Evolutionary conservation across 176 grass and related monocot species (phyloP).

Genomic region (Triticum monococcum): DNA sequence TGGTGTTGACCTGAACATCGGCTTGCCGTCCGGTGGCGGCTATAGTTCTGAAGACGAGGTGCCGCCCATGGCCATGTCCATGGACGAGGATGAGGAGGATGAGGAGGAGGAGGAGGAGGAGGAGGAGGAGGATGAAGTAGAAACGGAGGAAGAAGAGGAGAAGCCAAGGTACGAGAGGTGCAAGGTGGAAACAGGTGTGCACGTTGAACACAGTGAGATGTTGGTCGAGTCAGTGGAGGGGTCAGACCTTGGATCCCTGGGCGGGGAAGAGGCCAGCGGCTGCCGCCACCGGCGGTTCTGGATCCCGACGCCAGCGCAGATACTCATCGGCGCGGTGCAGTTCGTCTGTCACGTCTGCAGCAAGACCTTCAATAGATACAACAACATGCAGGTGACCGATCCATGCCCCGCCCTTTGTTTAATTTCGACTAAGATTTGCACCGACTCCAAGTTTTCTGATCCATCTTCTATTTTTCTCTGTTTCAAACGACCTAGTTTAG

Average conservation of each 20-base stretch:
- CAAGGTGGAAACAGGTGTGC: slow-evolving; percentile 22
- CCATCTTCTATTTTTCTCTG: neutral
- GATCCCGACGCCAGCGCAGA: slow-evolving; percentile 86
- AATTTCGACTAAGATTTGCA: neutral
- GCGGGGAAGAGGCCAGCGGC: slow-evolving; percentile 3
- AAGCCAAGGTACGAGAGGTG: neutral
- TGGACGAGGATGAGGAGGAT: slow-evolving; percentile 33
- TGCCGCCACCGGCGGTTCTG: slow-evolving; percentile 45
- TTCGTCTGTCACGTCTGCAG: slow-evolving; percentile 86
- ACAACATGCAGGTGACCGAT: slow-evolving; percentile 86
- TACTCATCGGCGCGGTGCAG: slow-evolving; percentile 82
- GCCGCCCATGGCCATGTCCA: neutral
- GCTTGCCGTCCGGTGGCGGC: slow-evolving; percentile 17
- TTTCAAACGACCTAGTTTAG: neutral
- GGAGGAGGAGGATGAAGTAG: neutral
- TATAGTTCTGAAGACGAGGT: slow-evolving; percentile 27
- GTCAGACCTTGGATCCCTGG: neutral
- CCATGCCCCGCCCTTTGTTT: neutral
- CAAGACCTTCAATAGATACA: slow-evolving; percentile 92
- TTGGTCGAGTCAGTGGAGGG: slow-evolving; percentile 12
- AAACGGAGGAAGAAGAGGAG: neutral
- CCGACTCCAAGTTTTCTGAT: neutral
- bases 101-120: neutral
- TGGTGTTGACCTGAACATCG: slow-evolving; percentile 65
- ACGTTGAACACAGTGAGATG: neutral